Evolutionary conservation across 2,329 filamentous ascomycete species (phyloP), one percentile per base, ranked within the genome.

Genomic region (Xylariaceae sp.): DNA sequence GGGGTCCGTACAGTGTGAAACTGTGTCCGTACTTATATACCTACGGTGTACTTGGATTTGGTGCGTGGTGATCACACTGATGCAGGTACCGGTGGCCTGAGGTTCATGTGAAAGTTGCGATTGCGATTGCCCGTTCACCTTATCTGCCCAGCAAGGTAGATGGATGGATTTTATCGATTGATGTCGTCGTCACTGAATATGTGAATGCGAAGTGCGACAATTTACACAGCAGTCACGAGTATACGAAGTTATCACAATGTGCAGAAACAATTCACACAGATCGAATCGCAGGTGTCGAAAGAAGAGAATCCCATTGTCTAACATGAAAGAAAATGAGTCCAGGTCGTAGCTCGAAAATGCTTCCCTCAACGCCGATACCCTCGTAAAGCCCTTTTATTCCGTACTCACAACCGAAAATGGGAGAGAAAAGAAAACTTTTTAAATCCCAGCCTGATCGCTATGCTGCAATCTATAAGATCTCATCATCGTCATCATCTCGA

Each of bases 401-500:
- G 23, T 30, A 11, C 57, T 55, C 42, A 48, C 18, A 53, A 44
- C 30, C 52, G 47, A 18, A 30, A 54, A 53, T 53, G 9, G 15
- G 18, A 53, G n/a, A 42, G 44, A 30, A 4, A 30, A 30, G n/a
- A 30, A 30, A 30, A 4, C 23, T 17, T 18, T 18, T 18, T 18
- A 18, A 15, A 18, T 17, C 34, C 52, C 44, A 13, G 45, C 17
- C 37, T 42, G 34, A 44, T 48, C 18, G 51, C 51, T 56, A 35
- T 51, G 49, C 42, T 45, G 42, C 11, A 7, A 50, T 51, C 23
- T 35, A 61, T 55, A 59, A 57, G 45, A 65, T 65, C n/a, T 53
- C 63, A 17, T 63, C 63, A 0, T 62, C 50, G 0, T 62, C 50
- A 9, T 63, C 59, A 18, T 64, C 60, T 18, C 64, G 55, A 42